Base-by-base conservation (phyloP, 805 yeast species). In the Saccharomycodes ludwigii region DNA sequence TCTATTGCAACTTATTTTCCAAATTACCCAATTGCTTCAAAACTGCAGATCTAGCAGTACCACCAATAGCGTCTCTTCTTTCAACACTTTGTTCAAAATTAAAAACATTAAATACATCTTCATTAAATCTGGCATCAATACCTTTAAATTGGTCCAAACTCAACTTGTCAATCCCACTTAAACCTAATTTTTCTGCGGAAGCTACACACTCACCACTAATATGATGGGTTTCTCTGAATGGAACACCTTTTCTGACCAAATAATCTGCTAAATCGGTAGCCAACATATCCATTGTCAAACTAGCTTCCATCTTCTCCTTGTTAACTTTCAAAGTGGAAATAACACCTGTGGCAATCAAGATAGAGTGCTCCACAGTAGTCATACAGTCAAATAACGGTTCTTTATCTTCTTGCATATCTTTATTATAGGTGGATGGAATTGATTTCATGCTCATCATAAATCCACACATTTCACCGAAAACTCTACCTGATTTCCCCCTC, bases 191-290 rank as follows among this genome's bases (percentile, higher is more conserved):
- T 63, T 91, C 99, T 5, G 97, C 95, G 27, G 61, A 57, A 40
- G 94, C 75, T 28, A 91, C 99, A 62, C 96, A 91, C 58, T 85
- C 95, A 35, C 99, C 99, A 5, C 96, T 84, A 39, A 91, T 91
- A 58, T 91, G 97, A 62, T 91, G 99, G 1, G 98, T 91, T 61
- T 91, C 97, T 66, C 99, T 83, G 65, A 91, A 91, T 35, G 98
- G 98, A 43, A 91, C 98, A 38, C 98, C 98, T 58, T 79, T 86
- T 63, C 95, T 78, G 31, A 91, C 99, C 42, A 91, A 68, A 57
- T 91, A 91, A 57, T 91, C 99, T 24, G 99, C 99, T 46, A 91
- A 69, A 56, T 91, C 99, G 20, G 99, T 91, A 14, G 98, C 98
- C 47, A 91, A 71, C 98, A 91, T 91, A 59, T 91, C 98, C 94